Evolutionary conservation across 2,329 filamentous ascomycete genomes (phyloP).

Genomic region (Pseudocercospora crystallina): DNA sequence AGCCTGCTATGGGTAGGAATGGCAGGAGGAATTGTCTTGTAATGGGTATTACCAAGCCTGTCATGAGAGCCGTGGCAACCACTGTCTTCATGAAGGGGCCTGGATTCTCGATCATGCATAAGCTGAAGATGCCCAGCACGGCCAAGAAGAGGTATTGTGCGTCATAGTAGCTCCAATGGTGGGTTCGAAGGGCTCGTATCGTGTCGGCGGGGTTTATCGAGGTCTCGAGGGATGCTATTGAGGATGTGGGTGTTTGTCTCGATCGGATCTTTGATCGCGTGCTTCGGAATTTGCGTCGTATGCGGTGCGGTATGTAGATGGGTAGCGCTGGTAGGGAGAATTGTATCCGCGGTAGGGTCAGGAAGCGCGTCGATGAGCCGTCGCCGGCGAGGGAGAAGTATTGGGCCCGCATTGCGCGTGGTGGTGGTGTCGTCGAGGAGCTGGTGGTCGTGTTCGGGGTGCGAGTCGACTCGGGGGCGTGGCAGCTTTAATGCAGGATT

Average conservation of each 20-base stretch:
- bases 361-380: constrained; percentile 39
- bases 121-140: constrained; percentile 74
- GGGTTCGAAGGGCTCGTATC: constrained; percentile 69
- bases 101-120: constrained; percentile 75
- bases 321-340: constrained; percentile 51
- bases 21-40: constrained; percentile 91
- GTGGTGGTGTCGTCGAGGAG: constrained; percentile 5
- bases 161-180: constrained; percentile 80
- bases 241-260: constrained; percentile 65
- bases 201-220: constrained; percentile 81
- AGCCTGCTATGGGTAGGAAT: constrained; percentile 79
- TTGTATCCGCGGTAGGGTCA: constrained; percentile 45
- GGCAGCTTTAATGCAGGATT: not conserved
- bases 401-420: constrained; percentile 25
- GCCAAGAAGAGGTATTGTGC: constrained; percentile 78
- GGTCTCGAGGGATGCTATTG: constrained; percentile 73
- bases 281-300: constrained; percentile 64
- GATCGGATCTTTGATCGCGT: constrained; percentile 65
- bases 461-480: not conserved
- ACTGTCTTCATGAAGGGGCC: constrained; percentile 77
- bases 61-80: constrained; percentile 64
- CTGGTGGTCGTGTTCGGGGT: not conserved
- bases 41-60: constrained; percentile 74
- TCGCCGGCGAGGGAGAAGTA: constrained; percentile 32
- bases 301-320: constrained; percentile 61